These are phyloP conservation scores for Pelargonium australe DNA, from an alignment of 441 rosid genomes.

Conservation along the genomic window DNA sequence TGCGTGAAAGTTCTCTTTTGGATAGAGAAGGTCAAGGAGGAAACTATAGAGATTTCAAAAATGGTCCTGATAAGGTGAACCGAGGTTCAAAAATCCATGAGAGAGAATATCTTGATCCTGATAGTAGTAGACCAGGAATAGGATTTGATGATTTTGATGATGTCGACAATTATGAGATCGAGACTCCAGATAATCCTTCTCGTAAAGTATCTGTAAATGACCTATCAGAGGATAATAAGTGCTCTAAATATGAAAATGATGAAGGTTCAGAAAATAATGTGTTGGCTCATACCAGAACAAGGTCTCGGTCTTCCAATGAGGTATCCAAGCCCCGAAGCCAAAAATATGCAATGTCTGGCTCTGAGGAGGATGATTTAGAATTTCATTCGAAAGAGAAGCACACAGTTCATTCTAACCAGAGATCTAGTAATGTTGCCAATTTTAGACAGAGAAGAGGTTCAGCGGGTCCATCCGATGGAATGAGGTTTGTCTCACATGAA, in stretches of 20 bases:
- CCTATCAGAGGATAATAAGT: slow-evolving; percentile 37
- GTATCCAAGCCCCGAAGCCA: slow-evolving; percentile 27
- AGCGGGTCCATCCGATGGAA: slow-evolving; percentile 30
- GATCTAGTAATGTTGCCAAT: slow-evolving; percentile 63
- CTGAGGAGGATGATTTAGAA: slow-evolving; percentile 44
- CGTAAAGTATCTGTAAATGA: slow-evolving; percentile 29
- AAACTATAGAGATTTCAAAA: slow-evolving; percentile 39
- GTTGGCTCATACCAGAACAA: slow-evolving; percentile 24
- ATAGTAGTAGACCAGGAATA: slow-evolving; percentile 32
- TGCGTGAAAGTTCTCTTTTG: slow-evolving; percentile 26
- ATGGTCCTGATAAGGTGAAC: slow-evolving; percentile 27
- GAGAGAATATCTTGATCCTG: slow-evolving; percentile 39
- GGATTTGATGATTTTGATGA: slow-evolving; percentile 95
- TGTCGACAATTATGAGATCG: slow-evolving; percentile 81
- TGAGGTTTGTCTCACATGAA: slow-evolving; percentile 67
- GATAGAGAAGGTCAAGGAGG: slow-evolving; percentile 24
- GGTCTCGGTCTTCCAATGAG: slow-evolving; percentile 22
- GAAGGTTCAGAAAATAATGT: slow-evolving; percentile 22
- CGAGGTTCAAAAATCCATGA: slow-evolving; percentile 27
- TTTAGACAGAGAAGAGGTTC: slow-evolving; percentile 29
- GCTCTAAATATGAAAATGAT: slow-evolving; percentile 37
- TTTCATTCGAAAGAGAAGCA: slow-evolving; percentile 52
- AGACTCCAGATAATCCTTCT: slow-evolving; percentile 33
- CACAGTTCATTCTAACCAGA: slow-evolving; percentile 53
- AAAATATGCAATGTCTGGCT: slow-evolving; percentile 28